Base-by-base conservation (phyloP, 148 eudicot species). In the Beta vulgaris region DNA sequence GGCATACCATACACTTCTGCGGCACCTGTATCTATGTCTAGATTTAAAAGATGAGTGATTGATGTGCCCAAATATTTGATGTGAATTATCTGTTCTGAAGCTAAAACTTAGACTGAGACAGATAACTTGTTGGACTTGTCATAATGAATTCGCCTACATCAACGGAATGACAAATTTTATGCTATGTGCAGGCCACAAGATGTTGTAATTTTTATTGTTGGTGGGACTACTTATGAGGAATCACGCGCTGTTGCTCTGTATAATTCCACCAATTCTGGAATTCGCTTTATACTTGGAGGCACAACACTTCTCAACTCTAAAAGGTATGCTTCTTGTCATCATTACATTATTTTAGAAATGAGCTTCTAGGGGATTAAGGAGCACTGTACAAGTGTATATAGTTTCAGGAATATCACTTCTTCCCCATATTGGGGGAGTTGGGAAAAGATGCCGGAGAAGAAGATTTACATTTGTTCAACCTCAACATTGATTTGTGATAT, bases 141-240 rank as follows among this genome's bases (percentile, higher is more conserved):
- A 40, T 54, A 35, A 73, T 35, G 57, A 40, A 43, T 73, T 73
- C 6, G 66, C 48, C 26, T 40, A 26, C 44, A 18, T 61, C 42
- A 48, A 32, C 76, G 72, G 42, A 46, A 55, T 28, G 49, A 1
- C n/a, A n/a, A 51, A 34, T 19, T 39, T 16, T 69, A 46, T 81
- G 61, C 58, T 78, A 44, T 58, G 73, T 78, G 77, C 87, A 94
- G 98, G 86, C 97, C 93, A 7, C 98, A 92, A 80, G 98, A 94
- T 64, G 98, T 92, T 23, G 85, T 94, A 63, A 86, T 94, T 48
- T 92, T 94, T 64, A 82, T 92, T 73, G 90, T 94, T 80, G 98
- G 98, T 29, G 98, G 98, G 76, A 91, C 98, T 75, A 94, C 98
- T 25, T 92, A 86, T 44, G 98, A 94, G 85, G 98, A 91, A 77